phyloP scores from a whole-genome alignment of 305 asterid genomes.

The Caryopteris hybrid region DNA sequence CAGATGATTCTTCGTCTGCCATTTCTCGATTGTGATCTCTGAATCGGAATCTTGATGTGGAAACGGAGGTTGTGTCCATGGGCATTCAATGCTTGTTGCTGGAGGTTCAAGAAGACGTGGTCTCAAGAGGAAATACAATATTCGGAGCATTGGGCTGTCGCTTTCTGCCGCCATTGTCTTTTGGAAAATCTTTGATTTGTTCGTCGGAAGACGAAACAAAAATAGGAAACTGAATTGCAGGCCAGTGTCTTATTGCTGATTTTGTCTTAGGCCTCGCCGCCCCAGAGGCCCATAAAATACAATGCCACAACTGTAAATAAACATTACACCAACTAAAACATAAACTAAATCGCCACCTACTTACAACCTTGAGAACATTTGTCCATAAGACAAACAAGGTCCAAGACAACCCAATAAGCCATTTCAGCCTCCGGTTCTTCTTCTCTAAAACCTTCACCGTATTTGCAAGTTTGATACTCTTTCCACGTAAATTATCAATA shows the following conservation, averaged over 20 bases:
- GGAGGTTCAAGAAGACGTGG: not conserved
- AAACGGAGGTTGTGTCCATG: constrained; percentile 33
- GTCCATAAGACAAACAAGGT: no score
- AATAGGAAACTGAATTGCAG: constrained; percentile 17
- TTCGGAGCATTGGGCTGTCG: constrained; percentile 12
- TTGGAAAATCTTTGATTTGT: constrained; percentile 41
- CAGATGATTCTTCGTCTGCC: constrained; percentile 28
- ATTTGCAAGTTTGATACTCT: no score
- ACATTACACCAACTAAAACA: no score
- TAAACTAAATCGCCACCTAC: no score
- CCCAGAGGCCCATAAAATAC: no score
- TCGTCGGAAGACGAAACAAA: constrained; percentile 17
- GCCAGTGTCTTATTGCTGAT: constrained; percentile 17
- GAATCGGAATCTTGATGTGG: constrained; percentile 48
- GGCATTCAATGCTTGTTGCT: not conserved
- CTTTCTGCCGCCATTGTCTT: constrained; percentile 35
- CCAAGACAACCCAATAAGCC: no score
- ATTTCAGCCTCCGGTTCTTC: no score
- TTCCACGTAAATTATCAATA: no score
- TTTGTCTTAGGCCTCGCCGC: not conserved
- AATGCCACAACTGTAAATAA: no score
- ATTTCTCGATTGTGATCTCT: constrained; percentile 48
- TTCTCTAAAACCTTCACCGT: no score
- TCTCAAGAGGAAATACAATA: not conserved
- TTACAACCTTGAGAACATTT: no score